A percentile compares a stretch with the other conserved stretches of the same genome.
phyloP scores from a whole-genome alignment of 1,139 yeast species.

The Debaryomycetaceae sp. region DNA sequence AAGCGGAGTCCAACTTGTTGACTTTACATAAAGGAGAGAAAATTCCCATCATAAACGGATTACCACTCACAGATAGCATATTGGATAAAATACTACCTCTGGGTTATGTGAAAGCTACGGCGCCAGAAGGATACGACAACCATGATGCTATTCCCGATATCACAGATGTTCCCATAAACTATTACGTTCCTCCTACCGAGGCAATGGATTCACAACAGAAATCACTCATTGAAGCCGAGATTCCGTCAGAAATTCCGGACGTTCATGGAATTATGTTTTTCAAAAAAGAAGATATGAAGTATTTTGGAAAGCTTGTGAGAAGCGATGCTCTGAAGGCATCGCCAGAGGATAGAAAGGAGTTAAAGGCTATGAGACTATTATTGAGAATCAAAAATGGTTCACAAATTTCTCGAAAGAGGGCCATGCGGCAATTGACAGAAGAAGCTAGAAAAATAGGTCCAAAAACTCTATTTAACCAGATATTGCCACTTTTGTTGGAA shows the following conservation, averaged over 20 bases:
- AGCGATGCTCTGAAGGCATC: constrained; percentile 31
- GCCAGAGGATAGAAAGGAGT: constrained; percentile 53
- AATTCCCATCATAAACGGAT: constrained; percentile 42
- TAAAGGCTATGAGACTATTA: constrained; percentile 60
- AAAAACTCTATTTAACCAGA: constrained; percentile 58
- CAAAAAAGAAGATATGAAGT: constrained; percentile 67
- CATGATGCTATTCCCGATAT: constrained; percentile 28
- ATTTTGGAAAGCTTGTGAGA: constrained; percentile 62
- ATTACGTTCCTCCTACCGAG: constrained; percentile 26
- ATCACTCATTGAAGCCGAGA: constrained; percentile 18
- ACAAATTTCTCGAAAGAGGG: constrained; percentile 62
- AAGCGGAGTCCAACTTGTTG: not conserved
- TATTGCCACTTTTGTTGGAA: constrained; percentile 74
- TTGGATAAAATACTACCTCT: constrained; percentile 52
- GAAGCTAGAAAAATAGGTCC: constrained; percentile 69
- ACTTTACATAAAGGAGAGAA: constrained; percentile 10
- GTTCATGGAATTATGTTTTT: constrained; percentile 56
- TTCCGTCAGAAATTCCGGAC: constrained; percentile 62
- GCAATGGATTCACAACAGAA: constrained; percentile 14
- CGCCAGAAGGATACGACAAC: constrained; percentile 43
- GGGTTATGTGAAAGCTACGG: constrained; percentile 47
- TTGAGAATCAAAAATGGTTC: constrained; percentile 77
- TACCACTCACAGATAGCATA: constrained; percentile 46
- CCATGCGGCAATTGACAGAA: constrained; percentile 66
- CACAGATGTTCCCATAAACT: constrained; percentile 21